A percentile compares a stretch with the other conserved stretches of the same genome.
Conservation (phyloP, 2,329 filamentous ascomycete genomes). For the Alternaria consortialis region DNA sequence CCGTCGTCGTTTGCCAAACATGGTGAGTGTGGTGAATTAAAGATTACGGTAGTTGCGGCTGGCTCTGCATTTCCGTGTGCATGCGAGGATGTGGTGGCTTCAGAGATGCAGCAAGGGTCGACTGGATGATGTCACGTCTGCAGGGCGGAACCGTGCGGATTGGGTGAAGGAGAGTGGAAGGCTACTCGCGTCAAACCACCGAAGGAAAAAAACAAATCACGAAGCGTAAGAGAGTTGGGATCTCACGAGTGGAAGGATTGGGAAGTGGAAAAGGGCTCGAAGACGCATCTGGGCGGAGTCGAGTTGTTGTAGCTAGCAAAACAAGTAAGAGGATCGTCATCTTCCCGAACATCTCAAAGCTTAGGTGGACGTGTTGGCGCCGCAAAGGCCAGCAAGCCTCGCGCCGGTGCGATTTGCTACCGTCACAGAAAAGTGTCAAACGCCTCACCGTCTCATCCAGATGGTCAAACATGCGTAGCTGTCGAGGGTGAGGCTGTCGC, state of each 20-base stretch:
- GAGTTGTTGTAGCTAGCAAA: conserved; percentile 15
- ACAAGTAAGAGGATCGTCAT: conserved; percentile 24
- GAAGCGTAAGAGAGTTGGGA: background rate
- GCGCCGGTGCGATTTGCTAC: conserved; percentile 7
- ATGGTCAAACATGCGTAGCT: background rate
- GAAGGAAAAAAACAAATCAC: conserved; percentile 1
- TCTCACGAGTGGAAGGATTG: background rate
- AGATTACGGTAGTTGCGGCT: conserved; percentile 32
- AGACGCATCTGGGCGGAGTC: conserved; percentile 9
- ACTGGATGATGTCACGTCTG: conserved; percentile 31
- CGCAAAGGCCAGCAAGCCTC: conserved; percentile 6
- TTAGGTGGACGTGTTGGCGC: conserved; percentile 16
- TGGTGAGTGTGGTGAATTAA: conserved; percentile 32
- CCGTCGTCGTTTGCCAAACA: conserved; percentile 46
- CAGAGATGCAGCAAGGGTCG: conserved; percentile 18
- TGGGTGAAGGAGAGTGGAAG: conserved; percentile 11
- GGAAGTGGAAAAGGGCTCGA: background rate
- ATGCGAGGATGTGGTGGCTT: conserved; percentile 13
- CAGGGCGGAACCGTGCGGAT: conserved; percentile 15
- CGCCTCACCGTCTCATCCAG: conserved; percentile 4
- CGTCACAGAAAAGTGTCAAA: conserved; percentile 8
- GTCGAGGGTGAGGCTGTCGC: conserved; percentile 1
- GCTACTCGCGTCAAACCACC: conserved; percentile 7
- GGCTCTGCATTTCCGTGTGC: conserved; percentile 32
- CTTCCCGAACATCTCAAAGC: conserved; percentile 8